Evolutionary conservation across 108 stramenopile species (phyloP).

Genomic region (Parmales sp.): DNA sequence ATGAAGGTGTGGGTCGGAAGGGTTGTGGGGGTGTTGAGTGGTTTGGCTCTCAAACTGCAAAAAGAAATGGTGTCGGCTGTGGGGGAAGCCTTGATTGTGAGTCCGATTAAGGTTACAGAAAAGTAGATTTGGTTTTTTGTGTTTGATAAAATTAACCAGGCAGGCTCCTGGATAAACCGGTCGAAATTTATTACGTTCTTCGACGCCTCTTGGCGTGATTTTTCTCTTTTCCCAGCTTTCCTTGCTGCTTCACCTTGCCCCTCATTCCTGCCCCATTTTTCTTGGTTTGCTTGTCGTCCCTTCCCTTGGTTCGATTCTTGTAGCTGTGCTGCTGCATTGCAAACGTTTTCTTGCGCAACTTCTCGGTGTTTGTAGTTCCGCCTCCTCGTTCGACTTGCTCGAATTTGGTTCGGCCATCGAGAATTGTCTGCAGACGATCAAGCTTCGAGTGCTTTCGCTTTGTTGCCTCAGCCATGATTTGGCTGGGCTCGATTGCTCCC

Average conservation of each 20-base stretch:
- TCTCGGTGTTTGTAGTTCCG: slow-evolving; percentile 83
- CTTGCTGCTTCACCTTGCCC: slow-evolving; percentile 20
- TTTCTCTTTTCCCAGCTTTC: slow-evolving; percentile 37
- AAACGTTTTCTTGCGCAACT: slow-evolving; percentile 79
- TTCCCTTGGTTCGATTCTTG: slow-evolving; percentile 43
- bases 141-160: too few relatives aligned
- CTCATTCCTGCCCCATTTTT: background rate
- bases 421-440: slow-evolving; percentile 56
- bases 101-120: too few relatives aligned
- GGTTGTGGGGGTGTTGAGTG: background rate
- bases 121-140: too few relatives aligned
- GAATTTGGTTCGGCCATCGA: slow-evolving; percentile 61
- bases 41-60: too few relatives aligned
- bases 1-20: background rate
- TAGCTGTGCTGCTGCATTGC: slow-evolving; percentile 64
- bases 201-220: slow-evolving; percentile 64
- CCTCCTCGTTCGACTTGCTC: slow-evolving; percentile 66
- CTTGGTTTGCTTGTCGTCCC: slow-evolving; percentile 18
- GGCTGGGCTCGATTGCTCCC: slow-evolving; percentile 53
- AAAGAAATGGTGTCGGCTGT: too few relatives aligned
- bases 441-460: slow-evolving; percentile 63
- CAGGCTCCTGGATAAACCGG: too few relatives aligned
- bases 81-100: too few relatives aligned
- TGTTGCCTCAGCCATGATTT: slow-evolving; percentile 72
- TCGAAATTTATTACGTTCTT: slow-evolving; percentile 55